Base-by-base conservation (phyloP, 352 stramenopile species). In the Thraustochytrium striatum region DNA sequence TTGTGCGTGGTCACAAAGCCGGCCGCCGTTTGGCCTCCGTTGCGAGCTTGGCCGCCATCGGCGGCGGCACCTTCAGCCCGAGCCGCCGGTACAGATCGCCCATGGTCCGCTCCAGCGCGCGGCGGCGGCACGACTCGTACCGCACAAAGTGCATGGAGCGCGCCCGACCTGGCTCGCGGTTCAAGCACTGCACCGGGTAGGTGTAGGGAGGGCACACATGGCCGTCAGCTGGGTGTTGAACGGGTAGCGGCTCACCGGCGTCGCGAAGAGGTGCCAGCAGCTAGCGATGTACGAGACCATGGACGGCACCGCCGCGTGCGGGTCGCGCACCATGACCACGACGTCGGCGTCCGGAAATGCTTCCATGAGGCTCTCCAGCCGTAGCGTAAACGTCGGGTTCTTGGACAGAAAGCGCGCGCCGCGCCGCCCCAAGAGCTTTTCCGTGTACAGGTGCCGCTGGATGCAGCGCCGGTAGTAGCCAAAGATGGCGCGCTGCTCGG, bases 131-230 rank as follows among this genome's bases (percentile, higher is more conserved):
- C 21, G 61, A 43, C 43, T 75, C 65, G 65, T 75, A 75, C 13
- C 68, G 65, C 11, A 75, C 16, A 75, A 75, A 75, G 65, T 43
- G 44, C 44, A 75, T 62, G 1, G 58, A 43, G 16, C 65, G 65
- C 35, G 65, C 52, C 11, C 9, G 9, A 11, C 21, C 33, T 8
- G 32, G 28, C 28, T 62, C 28, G 19, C 44, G 19, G 19, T 61
- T 35, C 16, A 21, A 32, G 35, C 65, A 3, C 5, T 43, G 5
- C 9, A 58, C 44, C 50, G 65, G 65, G 13, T 75, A 75, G 21
- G 65, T 70, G 50, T 75, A 75, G 52, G 50, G n/a, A 75, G 47
- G 19, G 65, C 65, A 43, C 65, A 62, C 65, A 75, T 75, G 21
- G 58, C n/a, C n/a, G 65, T 62, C 21, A 75, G 65, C 11, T 30